Evolutionary conservation across 192 early-diverging fungal genomes (phyloP), one percentile per base, ranked within the genome.

Genomic region (Dimargaris xerosporica): DNA sequence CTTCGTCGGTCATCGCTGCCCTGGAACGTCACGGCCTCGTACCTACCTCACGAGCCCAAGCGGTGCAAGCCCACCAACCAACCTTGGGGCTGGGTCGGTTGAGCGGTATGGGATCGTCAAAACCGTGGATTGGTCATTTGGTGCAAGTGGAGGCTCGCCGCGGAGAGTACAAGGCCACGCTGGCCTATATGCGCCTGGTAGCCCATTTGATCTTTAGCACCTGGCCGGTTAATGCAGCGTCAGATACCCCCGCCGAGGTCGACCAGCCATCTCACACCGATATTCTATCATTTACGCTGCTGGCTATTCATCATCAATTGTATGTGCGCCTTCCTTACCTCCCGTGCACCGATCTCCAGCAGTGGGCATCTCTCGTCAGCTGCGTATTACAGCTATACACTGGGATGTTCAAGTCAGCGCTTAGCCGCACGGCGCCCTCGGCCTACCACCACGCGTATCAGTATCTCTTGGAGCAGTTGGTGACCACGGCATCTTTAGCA

Each of bases 111-210:
- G 19, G 15, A 9, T 16, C 34, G 31, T 21, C 10, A 15, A 7
- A 10, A 21, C 31, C 29, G 16, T 59, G 56, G 56, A 10, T 59
- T 41, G 41, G 23, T 23, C 29, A 28, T 34, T 19, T 59, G 28
- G 56, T 59, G 2, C 29, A 29, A 19, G 16, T 39, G 5, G 56
- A 59, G 23, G 16, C 29, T 23, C 56, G 56, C 16, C 56, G 26
- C 16, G 6, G 5, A 10, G 17, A 30, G 15, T 59, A n/a, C 31
- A 23, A 39, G 10, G 29, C 56, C 31, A 39, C 56, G 13, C 34
- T 42, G 16, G 17, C 56, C 13, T 59, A 28, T 17, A 39, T 59
- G 30, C 56, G 56, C 13, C 34, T 59, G 56, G 56, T 59, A 13
- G 9, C 29, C 41, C 56, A 28, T 5, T 29, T 59, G 3, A 13